A percentile compares a stretch with the other conserved stretches of the same genome.
Evolutionary conservation across 1,284 basidiomycete genomes (phyloP).

Genomic region (Microbotryum scabiosae): DNA sequence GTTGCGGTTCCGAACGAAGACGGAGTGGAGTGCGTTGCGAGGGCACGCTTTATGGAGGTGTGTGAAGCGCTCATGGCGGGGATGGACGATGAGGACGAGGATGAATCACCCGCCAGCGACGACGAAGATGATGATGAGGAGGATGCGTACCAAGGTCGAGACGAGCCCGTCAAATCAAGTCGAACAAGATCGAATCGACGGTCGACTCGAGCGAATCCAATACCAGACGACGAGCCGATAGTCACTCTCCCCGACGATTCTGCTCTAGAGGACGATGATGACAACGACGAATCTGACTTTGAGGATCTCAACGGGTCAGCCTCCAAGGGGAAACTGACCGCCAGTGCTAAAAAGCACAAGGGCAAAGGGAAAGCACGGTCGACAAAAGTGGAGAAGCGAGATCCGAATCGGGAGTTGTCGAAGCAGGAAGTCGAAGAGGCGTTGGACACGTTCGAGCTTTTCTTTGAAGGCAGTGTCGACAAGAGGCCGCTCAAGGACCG

Average conservation of each 20-base stretch:
- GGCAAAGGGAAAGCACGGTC: neutral
- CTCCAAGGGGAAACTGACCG: neutral
- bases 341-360: conserved; percentile 2
- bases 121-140: neutral
- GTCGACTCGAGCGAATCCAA: neutral
- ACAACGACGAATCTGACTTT: neutral
- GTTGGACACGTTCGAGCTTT: conserved; percentile 31
- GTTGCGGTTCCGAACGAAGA: conserved; percentile 23
- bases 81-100: neutral
- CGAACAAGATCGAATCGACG: neutral
- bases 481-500: conserved; percentile 1
- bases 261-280: neutral
- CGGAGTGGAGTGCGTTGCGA: conserved; percentile 13
- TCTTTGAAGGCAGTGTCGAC: conserved; percentile 28
- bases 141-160: neutral
- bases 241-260: neutral
- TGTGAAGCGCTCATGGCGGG: conserved; percentile 10
- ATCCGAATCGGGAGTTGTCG: conserved; percentile 3
- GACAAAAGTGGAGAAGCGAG: neutral
- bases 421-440: conserved; percentile 26
- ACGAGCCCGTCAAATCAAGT: neutral
- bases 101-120: neutral
- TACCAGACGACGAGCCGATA: neutral
- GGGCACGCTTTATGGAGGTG: conserved; percentile 21
- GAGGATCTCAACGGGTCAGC: neutral